phyloP scores from a whole-genome alignment of 805 yeast genomes.

The Komagataella phaffii region DNA sequence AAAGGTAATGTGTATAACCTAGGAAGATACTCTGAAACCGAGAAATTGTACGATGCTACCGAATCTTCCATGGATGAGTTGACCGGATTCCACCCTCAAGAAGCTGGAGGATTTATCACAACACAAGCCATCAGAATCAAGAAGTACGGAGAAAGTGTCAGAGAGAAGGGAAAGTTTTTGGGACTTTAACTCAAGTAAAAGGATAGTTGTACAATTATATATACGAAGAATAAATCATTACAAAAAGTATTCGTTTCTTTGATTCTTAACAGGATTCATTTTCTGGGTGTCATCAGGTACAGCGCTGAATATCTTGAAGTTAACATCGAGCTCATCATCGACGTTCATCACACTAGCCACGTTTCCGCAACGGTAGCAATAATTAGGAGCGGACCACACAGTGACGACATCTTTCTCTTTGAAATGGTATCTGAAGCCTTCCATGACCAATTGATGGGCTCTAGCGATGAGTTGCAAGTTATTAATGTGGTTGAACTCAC shows the following conservation, averaged over 20 bases:
- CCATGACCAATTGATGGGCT: conserved; percentile 98
- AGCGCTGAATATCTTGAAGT: conserved; percentile 88
- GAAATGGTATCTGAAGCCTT: conserved; percentile 93
- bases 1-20: conserved; percentile 76
- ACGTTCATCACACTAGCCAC: conserved; percentile 98
- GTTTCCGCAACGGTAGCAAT: conserved; percentile 95
- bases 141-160: conserved; percentile 93
- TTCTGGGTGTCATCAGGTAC: conserved; percentile 67
- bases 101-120: conserved; percentile 93
- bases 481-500: conserved; percentile 94
- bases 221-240: conserved; percentile 2
- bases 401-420: conserved; percentile 94
- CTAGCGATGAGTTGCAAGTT: conserved; percentile 81
- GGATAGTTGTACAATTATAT: background rate
- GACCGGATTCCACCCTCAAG: conserved; percentile 95
- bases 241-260: conserved; percentile 23
- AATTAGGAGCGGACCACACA: conserved; percentile 96
- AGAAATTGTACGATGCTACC: conserved; percentile 93
- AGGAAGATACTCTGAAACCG: conserved; percentile 93
- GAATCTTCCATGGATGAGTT: conserved; percentile 99
- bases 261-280: conserved; percentile 20
- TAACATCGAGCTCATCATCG: conserved; percentile 74
- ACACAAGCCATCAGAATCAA: conserved; percentile 97
- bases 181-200: conserved; percentile 20
- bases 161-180: conserved; percentile 54